A percentile compares a stretch with the other conserved stretches of the same genome.
Evolutionary conservation across 441 rosid genomes (phyloP).

Genomic region (Populus trichocarpa): DNA sequence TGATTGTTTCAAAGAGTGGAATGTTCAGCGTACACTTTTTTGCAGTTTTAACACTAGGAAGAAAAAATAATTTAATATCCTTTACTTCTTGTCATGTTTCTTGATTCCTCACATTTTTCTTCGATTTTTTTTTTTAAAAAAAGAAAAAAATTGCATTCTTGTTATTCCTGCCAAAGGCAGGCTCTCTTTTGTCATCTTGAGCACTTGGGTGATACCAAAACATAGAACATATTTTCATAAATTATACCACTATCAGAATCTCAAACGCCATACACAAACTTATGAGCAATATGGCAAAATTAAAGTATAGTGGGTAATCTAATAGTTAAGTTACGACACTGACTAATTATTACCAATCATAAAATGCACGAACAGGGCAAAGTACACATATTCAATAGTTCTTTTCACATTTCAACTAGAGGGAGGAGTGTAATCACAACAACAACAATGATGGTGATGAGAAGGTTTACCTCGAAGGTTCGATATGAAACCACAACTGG

Average conservation of each 20-base stretch:
- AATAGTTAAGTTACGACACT: background rate
- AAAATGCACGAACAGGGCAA: background rate
- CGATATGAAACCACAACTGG: slow-evolving; percentile 76
- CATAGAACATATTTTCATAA: too few species aligned
- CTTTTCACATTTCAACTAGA: background rate
- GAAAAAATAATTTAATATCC: background rate
- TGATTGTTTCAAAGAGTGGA: background rate
- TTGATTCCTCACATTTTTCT: background rate
- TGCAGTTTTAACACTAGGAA: background rate
- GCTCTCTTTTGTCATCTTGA: background rate
- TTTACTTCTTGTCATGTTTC: background rate
- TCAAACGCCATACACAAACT: slow-evolving; percentile 8
- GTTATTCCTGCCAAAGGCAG: background rate
- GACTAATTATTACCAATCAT: background rate
- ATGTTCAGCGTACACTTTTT: background rate
- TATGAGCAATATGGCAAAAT: background rate
- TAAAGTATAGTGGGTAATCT: background rate
- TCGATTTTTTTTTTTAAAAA: too few species aligned
- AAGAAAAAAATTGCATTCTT: too few species aligned
- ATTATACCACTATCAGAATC: background rate
- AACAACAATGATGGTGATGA: background rate
- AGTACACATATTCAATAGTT: background rate
- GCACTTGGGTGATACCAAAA: background rate
- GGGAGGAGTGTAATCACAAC: background rate
- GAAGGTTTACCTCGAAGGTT: slow-evolving; percentile 64